Evolutionary conservation across 163 green algal genomes (phyloP).

Genomic region (Botryococcus braunii): DNA sequence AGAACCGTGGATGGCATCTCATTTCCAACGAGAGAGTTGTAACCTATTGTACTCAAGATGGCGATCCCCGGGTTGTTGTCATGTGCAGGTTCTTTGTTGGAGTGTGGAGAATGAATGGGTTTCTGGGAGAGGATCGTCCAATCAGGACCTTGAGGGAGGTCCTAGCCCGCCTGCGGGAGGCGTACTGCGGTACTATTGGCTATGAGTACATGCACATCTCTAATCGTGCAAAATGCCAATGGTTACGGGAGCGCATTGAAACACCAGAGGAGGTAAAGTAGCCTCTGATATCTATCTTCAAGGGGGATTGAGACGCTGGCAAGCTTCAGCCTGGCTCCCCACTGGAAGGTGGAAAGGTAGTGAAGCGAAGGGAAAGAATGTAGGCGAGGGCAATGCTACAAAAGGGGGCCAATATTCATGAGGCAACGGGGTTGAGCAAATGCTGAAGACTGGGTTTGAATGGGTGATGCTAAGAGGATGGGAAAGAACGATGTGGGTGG

Average conservation of each 20-base stretch:
- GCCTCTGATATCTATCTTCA: neutral
- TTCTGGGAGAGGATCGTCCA: constrained; percentile 79
- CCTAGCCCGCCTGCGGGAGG: constrained; percentile 71
- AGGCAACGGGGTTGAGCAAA: too few species aligned
- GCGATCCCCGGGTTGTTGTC: too few species aligned
- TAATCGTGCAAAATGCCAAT: constrained; percentile 90
- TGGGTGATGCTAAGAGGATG: too few species aligned
- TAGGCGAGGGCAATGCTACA: too few species aligned
- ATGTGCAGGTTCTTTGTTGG: constrained; percentile 91
- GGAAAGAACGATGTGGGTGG: too few species aligned
- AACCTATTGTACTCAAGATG: neutral
- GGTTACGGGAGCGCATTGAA: constrained; percentile 91
- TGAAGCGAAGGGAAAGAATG: too few species aligned
- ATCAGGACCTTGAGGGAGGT: constrained; percentile 81
- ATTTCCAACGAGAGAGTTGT: too few species aligned
- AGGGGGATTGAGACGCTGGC: neutral
- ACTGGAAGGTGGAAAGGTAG: too few species aligned
- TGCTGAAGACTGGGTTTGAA: too few species aligned
- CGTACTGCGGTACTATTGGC: constrained; percentile 87
- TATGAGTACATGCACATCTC: constrained; percentile 99
- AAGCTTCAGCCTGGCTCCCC: neutral
- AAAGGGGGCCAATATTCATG: too few species aligned
- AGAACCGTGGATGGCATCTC: too few species aligned
- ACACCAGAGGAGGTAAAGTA: constrained; percentile 32
- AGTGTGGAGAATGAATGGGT: constrained; percentile 85